A percentile compares a stretch with the other conserved stretches of the same genome.
Conservation (phyloP, 805 yeast species). For the Brettanomyces bruxellensis region DNA sequence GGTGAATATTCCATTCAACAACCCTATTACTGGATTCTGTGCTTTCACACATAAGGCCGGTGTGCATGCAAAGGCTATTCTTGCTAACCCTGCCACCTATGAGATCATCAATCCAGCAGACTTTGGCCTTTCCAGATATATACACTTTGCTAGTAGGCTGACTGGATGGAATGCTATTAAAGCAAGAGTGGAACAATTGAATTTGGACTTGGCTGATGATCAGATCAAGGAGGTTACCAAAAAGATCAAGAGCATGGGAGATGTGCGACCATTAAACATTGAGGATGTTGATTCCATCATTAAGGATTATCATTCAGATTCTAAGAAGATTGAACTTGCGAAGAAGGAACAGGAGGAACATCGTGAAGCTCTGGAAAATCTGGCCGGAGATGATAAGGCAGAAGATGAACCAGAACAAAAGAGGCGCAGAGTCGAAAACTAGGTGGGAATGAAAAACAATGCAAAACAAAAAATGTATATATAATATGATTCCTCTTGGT, state of each 20-base stretch:
- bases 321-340: conserved; percentile 13
- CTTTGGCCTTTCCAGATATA: conserved; percentile 53
- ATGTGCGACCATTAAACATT: conserved; percentile 48
- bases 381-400: conserved; percentile 3
- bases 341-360: conserved; percentile 13
- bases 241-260: conserved; percentile 50
- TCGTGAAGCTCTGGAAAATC: background rate
- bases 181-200: conserved; percentile 51
- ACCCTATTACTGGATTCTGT: conserved; percentile 57
- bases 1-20: conserved; percentile 52
- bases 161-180: conserved; percentile 60
- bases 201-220: conserved; percentile 45
- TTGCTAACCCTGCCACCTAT: conserved; percentile 56
- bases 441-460: background rate
- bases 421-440: conserved; percentile 13
- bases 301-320: conserved; percentile 42
- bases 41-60: conserved; percentile 61
- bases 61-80: conserved; percentile 53
- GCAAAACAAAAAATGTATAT: background rate
- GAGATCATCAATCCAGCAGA: conserved; percentile 51
- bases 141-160: conserved; percentile 51
- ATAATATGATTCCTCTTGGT: too few relatives aligned
- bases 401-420: conserved; percentile 5
- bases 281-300: conserved; percentile 56
- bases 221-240: conserved; percentile 48